A percentile compares a stretch with the other conserved stretches of the same genome.
These are phyloP conservation scores for Aspergillus sp. DNA, from an alignment of 2,329 filamentous ascomycete genomes.

Conservation along the genomic window DNA sequence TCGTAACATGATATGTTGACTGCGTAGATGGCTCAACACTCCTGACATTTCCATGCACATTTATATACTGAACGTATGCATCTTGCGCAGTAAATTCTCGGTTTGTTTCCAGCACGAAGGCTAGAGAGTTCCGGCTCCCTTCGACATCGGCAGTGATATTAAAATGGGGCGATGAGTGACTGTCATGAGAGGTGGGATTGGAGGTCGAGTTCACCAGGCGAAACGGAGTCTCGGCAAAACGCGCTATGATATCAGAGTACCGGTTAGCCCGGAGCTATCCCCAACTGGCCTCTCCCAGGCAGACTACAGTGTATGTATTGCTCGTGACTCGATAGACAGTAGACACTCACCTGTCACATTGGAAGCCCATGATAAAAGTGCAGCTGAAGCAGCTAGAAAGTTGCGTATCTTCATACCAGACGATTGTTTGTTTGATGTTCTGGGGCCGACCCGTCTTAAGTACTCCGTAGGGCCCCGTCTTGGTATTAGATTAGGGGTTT, in stretches of 20 bases:
- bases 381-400: neutral
- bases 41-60: neutral
- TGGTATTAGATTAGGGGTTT: neutral
- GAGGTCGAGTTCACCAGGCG: neutral
- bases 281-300: neutral
- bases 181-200: neutral
- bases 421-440: neutral
- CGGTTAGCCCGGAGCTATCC: neutral
- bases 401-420: neutral
- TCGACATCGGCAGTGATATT: slow-evolving; percentile 4
- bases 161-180: neutral
- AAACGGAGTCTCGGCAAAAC: neutral
- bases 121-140: neutral
- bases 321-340: too few relatives aligned
- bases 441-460: neutral
- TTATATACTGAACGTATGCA: slow-evolving; percentile 4
- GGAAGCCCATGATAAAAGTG: neutral
- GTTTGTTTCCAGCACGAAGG: slow-evolving; percentile 5
- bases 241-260: neutral
- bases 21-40: neutral
- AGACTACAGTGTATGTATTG: too few relatives aligned
- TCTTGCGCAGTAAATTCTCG: neutral
- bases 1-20: neutral
- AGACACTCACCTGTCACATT: neutral
- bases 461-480: neutral